Conservation (phyloP, 2,329 filamentous ascomycete species). For the Clarireedia monteithiana region DNA sequence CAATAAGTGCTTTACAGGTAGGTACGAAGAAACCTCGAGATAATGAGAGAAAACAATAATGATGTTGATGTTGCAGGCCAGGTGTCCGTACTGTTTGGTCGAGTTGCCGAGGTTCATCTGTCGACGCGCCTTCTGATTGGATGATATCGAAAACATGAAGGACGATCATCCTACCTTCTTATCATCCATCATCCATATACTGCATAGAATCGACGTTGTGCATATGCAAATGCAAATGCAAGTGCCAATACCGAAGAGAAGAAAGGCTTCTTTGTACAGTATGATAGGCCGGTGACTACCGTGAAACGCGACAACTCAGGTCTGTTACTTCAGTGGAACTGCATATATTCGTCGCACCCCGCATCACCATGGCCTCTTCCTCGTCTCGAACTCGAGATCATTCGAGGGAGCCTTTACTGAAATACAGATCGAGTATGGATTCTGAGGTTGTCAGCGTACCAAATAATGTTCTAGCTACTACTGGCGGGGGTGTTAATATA, state of each 20-base stretch:
- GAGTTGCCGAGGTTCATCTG: no score
- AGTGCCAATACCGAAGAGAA: background rate
- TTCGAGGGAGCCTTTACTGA: background rate
- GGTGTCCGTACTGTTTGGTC: no score
- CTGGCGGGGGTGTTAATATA: conserved; percentile 3
- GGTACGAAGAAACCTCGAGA: no score
- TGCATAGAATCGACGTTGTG: no score
- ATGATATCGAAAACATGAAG: no score
- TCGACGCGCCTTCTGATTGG: no score
- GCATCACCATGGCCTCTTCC: background rate
- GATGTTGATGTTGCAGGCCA: no score
- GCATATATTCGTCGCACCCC: background rate
- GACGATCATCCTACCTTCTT: no score
- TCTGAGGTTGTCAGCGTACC: no score
- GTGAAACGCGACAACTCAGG: conserved; percentile 1
- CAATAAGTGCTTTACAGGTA: no score
- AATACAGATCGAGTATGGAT: background rate
- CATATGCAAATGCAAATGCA: background rate
- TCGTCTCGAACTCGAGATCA: background rate
- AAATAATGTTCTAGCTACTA: background rate
- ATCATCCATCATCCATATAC: no score
- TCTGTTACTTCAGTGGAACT: background rate
- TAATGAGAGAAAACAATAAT: no score
- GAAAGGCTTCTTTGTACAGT: background rate
- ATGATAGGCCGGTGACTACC: background rate